These are phyloP conservation scores for Porphyra umbilicalis DNA, from an alignment of 31 red algal species.

Conservation along the genomic window DNA sequence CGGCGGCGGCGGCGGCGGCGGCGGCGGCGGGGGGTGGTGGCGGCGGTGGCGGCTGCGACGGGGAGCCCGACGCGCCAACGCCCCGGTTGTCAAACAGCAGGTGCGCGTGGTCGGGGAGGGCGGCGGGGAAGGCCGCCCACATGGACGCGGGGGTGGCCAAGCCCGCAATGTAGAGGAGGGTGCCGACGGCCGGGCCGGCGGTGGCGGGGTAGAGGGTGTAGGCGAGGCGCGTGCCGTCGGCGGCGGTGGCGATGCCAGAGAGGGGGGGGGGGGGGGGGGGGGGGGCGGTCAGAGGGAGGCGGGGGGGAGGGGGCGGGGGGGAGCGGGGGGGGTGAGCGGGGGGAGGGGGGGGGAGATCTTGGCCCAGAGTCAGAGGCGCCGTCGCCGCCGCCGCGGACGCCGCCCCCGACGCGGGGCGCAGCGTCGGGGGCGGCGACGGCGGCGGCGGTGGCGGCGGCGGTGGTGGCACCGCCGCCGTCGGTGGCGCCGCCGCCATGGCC, in stretches of 20 bases:
- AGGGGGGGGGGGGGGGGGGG: background rate
- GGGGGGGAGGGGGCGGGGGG: too few relatives aligned
- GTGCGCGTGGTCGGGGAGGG: background rate
- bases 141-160: background rate
- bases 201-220: background rate
- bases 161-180: background rate
- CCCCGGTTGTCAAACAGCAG: background rate
- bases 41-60: background rate
- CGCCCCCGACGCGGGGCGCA: too few relatives aligned
- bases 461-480: too few relatives aligned
- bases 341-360: too few relatives aligned
- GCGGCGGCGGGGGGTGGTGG: background rate
- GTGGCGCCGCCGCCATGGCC: too few relatives aligned
- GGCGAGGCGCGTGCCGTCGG: background rate
- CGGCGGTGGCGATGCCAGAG: background rate
- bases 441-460: too few relatives aligned
- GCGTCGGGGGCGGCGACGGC: too few relatives aligned
- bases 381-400: too few relatives aligned
- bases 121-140: background rate
- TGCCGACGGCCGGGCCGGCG: background rate
- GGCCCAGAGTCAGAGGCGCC: too few relatives aligned
- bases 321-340: too few relatives aligned
- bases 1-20: background rate
- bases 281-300: too few relatives aligned
- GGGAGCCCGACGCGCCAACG: background rate